Evolutionary conservation across 345 rosid species (phyloP).

Genomic region (Alliaria petiolata): DNA sequence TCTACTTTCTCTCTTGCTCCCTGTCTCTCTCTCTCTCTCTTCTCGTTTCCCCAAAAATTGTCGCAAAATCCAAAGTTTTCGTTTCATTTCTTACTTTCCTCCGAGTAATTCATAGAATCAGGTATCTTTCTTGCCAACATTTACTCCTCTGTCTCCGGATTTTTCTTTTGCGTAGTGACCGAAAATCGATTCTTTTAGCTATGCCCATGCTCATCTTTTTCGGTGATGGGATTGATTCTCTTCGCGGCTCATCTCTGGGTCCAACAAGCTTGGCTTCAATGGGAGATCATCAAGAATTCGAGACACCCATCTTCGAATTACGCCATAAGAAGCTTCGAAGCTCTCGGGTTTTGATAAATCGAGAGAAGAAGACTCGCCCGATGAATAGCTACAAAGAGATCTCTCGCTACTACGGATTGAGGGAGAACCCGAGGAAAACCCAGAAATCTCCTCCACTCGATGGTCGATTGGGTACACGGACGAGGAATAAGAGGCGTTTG

Average conservation of each 20-base stretch:
- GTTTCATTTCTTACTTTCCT: constrained; percentile 23
- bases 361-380: not conserved
- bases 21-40: not conserved
- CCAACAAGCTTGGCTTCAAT: not conserved
- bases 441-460: constrained; percentile 52
- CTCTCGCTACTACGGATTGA: constrained; percentile 32
- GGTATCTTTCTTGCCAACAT: not conserved
- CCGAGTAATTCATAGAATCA: not conserved
- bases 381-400: constrained; percentile 10
- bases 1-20: not conserved
- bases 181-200: not conserved
- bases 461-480: not conserved
- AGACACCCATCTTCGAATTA: not conserved
- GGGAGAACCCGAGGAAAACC: constrained; percentile 13
- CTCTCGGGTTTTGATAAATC: not conserved
- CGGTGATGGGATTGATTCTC: not conserved
- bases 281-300: constrained; percentile 1
- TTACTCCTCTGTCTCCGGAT: not conserved
- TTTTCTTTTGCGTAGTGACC: not conserved
- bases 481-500: constrained; percentile 21
- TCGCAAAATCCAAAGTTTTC: not conserved
- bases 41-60: not conserved
- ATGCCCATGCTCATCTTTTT: not conserved
- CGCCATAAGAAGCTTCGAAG: not conserved
- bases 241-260: not conserved